These are phyloP conservation scores for Dictyostelium capitatum DNA, from an alignment of 78 protist species.

Conservation along the genomic window DNA sequence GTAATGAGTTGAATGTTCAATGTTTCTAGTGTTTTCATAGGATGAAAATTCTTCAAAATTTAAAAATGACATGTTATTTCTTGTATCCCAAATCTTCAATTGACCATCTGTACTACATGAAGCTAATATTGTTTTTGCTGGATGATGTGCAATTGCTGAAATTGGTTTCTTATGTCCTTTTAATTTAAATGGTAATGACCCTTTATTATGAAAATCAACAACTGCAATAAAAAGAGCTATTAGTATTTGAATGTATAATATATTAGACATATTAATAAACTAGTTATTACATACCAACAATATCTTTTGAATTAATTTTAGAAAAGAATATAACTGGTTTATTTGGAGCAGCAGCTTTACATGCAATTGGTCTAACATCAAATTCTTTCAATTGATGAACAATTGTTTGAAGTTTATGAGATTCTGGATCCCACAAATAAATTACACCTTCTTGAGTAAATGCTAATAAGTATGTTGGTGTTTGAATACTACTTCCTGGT, in stretches of 20 bases:
- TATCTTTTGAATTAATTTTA: constrained; percentile 68
- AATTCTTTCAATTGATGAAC: constrained; percentile 52
- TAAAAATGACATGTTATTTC: constrained; percentile 25
- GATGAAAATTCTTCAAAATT: constrained; percentile 68
- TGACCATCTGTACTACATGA: constrained; percentile 60
- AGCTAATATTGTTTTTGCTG: constrained; percentile 50
- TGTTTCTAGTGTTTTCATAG: constrained; percentile 73
- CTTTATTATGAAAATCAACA: constrained; percentile 46
- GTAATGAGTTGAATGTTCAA: constrained; percentile 71
- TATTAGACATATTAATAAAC: background rate
- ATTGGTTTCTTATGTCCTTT: constrained; percentile 81
- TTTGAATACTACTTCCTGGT: background rate
- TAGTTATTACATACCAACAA: constrained; percentile 50
- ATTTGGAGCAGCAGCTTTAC: constrained; percentile 10
- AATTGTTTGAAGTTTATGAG: constrained; percentile 63
- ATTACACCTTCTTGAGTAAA: constrained; percentile 42
- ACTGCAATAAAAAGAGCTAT: background rate
- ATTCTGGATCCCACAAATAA: constrained; percentile 64
- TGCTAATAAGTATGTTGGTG: constrained; percentile 20
- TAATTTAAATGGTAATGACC: constrained; percentile 37
- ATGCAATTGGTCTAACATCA: constrained; percentile 47
- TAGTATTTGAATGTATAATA: background rate
- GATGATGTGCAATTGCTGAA: constrained; percentile 73
- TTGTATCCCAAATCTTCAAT: constrained; percentile 67
- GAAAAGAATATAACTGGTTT: constrained; percentile 39